Evolutionary conservation across 495 filamentous ascomycete species (phyloP).

Genomic region (Aspergillus haitiensis): DNA sequence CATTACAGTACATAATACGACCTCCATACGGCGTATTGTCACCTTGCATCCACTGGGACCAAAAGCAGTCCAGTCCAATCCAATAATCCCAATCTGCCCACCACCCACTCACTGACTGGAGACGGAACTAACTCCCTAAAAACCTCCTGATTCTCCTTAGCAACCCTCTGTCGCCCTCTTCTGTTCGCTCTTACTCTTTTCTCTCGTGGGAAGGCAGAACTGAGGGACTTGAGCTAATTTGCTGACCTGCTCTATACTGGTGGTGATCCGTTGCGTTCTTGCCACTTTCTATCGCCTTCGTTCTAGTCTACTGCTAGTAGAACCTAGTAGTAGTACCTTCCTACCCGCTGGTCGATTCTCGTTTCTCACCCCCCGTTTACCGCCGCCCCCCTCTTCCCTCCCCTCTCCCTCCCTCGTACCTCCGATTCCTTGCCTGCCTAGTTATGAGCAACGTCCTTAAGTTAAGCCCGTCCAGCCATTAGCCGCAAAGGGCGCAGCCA

Average conservation of each 20-base stretch:
- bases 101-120: slow-evolving; percentile 9
- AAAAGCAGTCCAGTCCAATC: background rate
- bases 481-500: slow-evolving; percentile 23
- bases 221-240: background rate
- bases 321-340: background rate
- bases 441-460: slow-evolving; percentile 28
- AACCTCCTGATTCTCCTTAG: slow-evolving; percentile 18
- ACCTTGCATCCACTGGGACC: background rate
- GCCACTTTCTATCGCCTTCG: background rate
- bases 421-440: slow-evolving; percentile 21
- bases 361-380: slow-evolving; percentile 9
- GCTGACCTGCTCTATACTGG: background rate
- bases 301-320: slow-evolving; percentile 5
- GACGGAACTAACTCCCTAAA: slow-evolving; percentile 16
- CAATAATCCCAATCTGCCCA: slow-evolving; percentile 8
- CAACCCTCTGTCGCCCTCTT: slow-evolving; percentile 6
- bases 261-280: background rate
- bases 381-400: slow-evolving; percentile 8
- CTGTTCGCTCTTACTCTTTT: background rate
- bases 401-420: slow-evolving; percentile 9
- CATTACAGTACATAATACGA: slow-evolving; percentile 7
- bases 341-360: slow-evolving; percentile 3
- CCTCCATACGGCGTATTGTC: slow-evolving; percentile 6
- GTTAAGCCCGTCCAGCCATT: slow-evolving; percentile 25
- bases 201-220: background rate